Percentiles rank a stretch among this genome's conserved stretches.
Conservation (phyloP, 2,329 filamentous ascomycete genomes). For the Aspergillus calidoustus region DNA sequence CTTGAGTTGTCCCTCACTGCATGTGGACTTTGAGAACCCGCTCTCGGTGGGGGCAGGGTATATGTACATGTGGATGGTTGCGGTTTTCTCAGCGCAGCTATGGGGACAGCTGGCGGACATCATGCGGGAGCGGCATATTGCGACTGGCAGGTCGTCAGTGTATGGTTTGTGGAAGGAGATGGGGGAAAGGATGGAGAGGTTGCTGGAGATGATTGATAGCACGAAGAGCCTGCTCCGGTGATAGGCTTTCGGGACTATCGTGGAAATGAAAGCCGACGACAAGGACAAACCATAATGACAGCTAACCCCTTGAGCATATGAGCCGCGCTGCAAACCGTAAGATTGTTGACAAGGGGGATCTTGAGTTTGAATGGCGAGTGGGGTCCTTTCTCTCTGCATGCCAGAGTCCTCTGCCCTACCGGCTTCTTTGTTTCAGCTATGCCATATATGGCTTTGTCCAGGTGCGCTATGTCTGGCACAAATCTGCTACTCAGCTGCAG, state of each 20-base stretch:
- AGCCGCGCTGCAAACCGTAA: too few species aligned
- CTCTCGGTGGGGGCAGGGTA: background rate
- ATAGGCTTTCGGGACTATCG: background rate
- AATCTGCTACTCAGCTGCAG: too few species aligned
- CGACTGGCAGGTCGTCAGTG: background rate
- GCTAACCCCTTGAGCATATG: too few species aligned
- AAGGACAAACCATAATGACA: too few species aligned
- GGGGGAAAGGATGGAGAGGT: background rate
- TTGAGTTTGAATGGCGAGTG: too few species aligned
- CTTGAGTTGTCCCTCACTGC: background rate
- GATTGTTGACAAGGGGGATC: too few species aligned
- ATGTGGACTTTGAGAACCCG: background rate
- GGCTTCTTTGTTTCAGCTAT: too few species aligned
- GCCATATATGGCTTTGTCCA: too few species aligned
- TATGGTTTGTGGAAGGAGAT: background rate
- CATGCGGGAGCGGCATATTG: background rate
- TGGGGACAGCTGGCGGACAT: background rate
- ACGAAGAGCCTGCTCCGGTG: background rate
- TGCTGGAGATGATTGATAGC: background rate
- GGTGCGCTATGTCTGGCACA: too few species aligned
- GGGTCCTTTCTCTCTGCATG: too few species aligned
- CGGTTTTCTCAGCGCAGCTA: background rate
- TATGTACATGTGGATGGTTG: background rate
- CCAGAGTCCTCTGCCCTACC: too few species aligned
- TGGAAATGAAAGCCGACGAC: too few species aligned